Evolutionary conservation across 176 grass and related monocot genomes (phyloP).

Genomic region (Lolium perenne): DNA sequence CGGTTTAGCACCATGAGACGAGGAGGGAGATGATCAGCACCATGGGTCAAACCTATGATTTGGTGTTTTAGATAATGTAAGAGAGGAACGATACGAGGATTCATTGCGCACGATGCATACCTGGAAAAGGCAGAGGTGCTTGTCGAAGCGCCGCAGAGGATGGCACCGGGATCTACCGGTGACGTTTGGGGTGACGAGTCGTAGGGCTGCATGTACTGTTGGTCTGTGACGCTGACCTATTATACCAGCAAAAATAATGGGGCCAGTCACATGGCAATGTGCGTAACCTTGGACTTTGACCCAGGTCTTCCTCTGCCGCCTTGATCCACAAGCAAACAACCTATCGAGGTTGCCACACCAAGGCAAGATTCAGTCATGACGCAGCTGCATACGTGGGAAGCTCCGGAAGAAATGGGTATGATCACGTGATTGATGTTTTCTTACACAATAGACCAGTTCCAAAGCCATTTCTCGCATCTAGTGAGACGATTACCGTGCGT

Average conservation of each 20-base stretch:
- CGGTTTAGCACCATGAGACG: neutral
- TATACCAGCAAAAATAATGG: neutral
- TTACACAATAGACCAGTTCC: too few relatives aligned
- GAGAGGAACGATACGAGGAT: neutral
- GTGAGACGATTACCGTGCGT: too few relatives aligned
- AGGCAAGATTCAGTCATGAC: conserved; percentile 1
- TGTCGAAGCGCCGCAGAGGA: conserved; percentile 1
- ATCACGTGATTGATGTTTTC: too few relatives aligned
- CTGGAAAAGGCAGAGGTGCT: accelerated
- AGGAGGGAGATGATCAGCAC: neutral
- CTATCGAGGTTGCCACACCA: neutral
- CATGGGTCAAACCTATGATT: neutral
- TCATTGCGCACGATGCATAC: neutral
- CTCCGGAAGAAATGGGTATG: neutral
- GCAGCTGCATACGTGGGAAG: conserved; percentile 38
- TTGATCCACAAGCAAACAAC: conserved; percentile 31
- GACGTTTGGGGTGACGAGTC: conserved; percentile 75
- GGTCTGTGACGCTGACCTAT: neutral
- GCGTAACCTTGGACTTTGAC: conserved; percentile 41
- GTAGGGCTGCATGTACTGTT: neutral
- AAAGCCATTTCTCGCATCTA: too few relatives aligned
- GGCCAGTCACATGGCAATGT: neutral
- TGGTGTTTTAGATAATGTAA: neutral
- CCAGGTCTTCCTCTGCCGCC: neutral
- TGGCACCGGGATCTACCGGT: neutral